These are phyloP conservation scores for Aspergillus carbonarius DNA, from an alignment of 2,329 filamentous ascomycete genomes.

Conservation along the genomic window DNA sequence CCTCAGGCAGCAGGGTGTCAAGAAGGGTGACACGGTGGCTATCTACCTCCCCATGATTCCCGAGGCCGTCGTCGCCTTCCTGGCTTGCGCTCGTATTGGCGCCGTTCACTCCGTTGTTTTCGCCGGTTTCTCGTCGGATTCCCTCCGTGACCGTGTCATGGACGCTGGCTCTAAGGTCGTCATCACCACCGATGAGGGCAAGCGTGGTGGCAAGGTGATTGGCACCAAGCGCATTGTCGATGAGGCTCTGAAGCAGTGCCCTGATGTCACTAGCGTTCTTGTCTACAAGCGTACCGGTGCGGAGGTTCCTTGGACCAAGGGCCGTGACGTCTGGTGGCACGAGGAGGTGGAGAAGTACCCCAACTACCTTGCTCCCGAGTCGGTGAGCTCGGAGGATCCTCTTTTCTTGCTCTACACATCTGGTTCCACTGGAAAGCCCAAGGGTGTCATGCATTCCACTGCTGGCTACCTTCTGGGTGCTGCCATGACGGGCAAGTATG, in stretches of 20 bases:
- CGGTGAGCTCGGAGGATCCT: conserved; percentile 90
- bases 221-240: conserved; percentile 99
- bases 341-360: conserved; percentile 98
- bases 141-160: conserved; percentile 88
- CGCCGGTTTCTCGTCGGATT: conserved; percentile 95
- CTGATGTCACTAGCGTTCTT: conserved; percentile 77
- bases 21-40: conserved; percentile 95
- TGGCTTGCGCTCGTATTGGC: conserved; percentile 88
- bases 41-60: conserved; percentile 99
- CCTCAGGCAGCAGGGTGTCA: conserved; percentile 91
- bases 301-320: conserved; percentile 84
- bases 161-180: conserved; percentile 90
- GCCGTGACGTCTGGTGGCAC: conserved; percentile 96
- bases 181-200: conserved; percentile 96
- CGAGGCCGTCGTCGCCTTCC: conserved; percentile 85
- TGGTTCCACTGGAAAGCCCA: conserved; percentile 96
- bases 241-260: conserved; percentile 94
- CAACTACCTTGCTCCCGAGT: conserved; percentile 82
- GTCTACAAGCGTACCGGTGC: conserved; percentile 95
- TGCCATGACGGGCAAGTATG: conserved; percentile 93
- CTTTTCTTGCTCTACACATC: conserved; percentile 98
- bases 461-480: conserved; percentile 93
- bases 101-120: conserved; percentile 98
- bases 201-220: conserved; percentile 95
- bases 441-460: conserved; percentile 98